Evolutionary conservation across 1,139 yeast genomes (phyloP).

Genomic region (Zygosaccharomyces sapae): DNA sequence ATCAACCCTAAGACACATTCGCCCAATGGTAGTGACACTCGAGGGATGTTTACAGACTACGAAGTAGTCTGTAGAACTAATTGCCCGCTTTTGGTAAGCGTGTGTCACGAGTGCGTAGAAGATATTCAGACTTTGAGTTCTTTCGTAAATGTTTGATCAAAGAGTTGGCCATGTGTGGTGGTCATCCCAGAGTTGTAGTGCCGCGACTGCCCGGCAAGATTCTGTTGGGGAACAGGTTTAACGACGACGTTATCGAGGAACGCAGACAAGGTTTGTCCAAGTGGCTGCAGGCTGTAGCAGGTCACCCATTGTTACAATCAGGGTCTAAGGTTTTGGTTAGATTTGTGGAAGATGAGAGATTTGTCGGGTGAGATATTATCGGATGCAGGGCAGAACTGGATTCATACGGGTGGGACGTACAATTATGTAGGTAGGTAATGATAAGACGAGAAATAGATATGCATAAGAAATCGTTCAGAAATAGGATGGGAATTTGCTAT

Average conservation of each 20-base stretch:
- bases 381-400: no score
- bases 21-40: conserved; percentile 63
- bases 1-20: conserved; percentile 34
- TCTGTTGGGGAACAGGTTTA: conserved; percentile 62
- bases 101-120: conserved; percentile 66
- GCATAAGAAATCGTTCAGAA: background rate
- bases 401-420: background rate
- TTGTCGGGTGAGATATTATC: no score
- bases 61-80: conserved; percentile 83
- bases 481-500: background rate
- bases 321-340: conserved; percentile 79
- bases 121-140: conserved; percentile 86
- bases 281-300: conserved; percentile 76
- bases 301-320: conserved; percentile 90
- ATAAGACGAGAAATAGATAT: background rate
- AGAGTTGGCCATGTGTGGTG: conserved; percentile 34
- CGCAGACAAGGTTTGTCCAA: conserved; percentile 80
- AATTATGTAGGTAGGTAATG: background rate
- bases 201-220: conserved; percentile 90
- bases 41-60: conserved; percentile 80
- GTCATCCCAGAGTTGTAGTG: conserved; percentile 55
- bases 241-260: conserved; percentile 77
- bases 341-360: conserved; percentile 75
- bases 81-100: conserved; percentile 77
- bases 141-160: conserved; percentile 68